These are phyloP conservation scores for Claviceps fusiformis DNA, from an alignment of 2,329 filamentous ascomycete genomes.

Conservation along the genomic window DNA sequence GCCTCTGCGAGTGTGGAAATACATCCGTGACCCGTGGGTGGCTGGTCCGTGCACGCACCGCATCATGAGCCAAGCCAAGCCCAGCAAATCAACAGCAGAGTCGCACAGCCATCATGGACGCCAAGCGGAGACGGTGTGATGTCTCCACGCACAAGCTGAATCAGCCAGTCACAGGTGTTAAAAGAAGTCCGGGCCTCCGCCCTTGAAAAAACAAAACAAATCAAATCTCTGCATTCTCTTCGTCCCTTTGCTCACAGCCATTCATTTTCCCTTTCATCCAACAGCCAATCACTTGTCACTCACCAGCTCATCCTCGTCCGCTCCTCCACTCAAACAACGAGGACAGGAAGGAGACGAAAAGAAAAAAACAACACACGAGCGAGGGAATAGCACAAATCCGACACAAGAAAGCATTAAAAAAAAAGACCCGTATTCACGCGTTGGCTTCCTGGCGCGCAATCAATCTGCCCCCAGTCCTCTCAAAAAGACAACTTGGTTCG, in stretches of 20 bases:
- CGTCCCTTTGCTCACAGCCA: constrained; percentile 22
- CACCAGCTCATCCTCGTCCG: constrained; percentile 14
- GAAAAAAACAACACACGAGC: neutral
- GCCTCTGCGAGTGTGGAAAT: neutral
- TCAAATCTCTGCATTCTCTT: constrained; percentile 35
- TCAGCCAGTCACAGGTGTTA: constrained; percentile 37
- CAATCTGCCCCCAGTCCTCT: constrained; percentile 9
- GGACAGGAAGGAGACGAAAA: neutral
- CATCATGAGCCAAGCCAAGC: constrained; percentile 9
- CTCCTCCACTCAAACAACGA: constrained; percentile 22
- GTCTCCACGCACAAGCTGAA: constrained; percentile 28
- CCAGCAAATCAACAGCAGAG: constrained; percentile 17
- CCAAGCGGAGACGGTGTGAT: neutral
- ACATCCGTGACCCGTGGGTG: neutral
- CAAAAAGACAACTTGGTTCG: constrained; percentile 3
- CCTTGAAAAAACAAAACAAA: constrained; percentile 29
- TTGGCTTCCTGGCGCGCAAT: constrained; percentile 8
- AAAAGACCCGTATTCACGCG: neutral
- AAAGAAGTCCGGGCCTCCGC: constrained; percentile 26
- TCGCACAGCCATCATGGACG: constrained; percentile 14
- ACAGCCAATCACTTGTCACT: constrained; percentile 34
- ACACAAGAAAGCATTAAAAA: constrained; percentile 8
- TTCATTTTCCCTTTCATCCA: constrained; percentile 18
- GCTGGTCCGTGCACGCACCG: constrained; percentile 16
- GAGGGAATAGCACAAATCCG: constrained; percentile 2